Evolutionary conservation across 108 stramenopile species (phyloP), one percentile per base, ranked within the genome.

Genomic region (Mayamaea pseudoterrestris): DNA sequence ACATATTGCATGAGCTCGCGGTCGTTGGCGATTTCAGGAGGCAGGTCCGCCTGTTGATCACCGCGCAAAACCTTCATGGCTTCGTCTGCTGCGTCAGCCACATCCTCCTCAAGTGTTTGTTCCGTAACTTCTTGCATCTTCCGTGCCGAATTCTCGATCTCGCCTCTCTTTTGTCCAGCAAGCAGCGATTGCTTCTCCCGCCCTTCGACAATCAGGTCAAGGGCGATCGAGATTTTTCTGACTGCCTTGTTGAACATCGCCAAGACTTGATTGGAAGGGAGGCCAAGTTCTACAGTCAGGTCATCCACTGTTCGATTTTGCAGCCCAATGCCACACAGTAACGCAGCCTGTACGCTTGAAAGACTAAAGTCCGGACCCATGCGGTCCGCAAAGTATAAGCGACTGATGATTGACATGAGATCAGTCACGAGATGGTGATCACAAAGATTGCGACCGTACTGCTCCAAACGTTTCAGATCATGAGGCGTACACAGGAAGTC

Each of bases 341-440:
- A 53, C 9, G 92, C 91, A 25, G 81, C 65, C 63, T 97, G 96
- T 17, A 97, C 78, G 37, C 76, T 71, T 1, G 90, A 93, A 13
- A 94, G 72, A 24, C 63, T 66, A 41, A 80, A 78, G 29, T 62
- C 67, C 7, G 57, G 43, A 21, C 86, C 86, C 49, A 97, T 75
- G 16, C 91, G 66, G 14, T 85, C 70, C 13, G 82, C 58, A 60
- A 99, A 98, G 64, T 89, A 93, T n/a, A 98, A 61, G 30, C 80
- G 62, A 27, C 92, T 69, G 11, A 98, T 61, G 2, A 56, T 63
- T 16, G 96, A 93, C 11, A 99, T 35, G 12, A 99, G 76, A 64
- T 99, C 99, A 0, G 89, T 83, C 31, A 99, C 72, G 21, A 99
- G 58, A 69, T 99, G 99, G 59, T 97, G 93, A 63, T 99, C 99